These are phyloP conservation scores for Teratosphaeria pseudoeucalypti DNA, from an alignment of 2,329 filamentous ascomycete species.

Conservation along the genomic window DNA sequence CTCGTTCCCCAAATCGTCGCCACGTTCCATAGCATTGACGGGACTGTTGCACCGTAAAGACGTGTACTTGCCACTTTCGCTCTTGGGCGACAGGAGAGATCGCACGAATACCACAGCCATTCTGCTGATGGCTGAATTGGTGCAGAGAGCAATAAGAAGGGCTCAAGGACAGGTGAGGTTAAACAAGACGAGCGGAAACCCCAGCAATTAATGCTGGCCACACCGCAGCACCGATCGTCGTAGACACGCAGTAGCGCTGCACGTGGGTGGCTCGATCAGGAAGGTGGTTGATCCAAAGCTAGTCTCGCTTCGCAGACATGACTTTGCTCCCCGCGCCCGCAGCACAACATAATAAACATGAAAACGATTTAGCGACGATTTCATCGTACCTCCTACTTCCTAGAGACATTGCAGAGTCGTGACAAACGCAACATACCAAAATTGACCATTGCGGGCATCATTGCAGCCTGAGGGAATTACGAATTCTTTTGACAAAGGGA, in stretches of 20 bases:
- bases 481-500: neutral
- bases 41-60: neutral
- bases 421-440: neutral
- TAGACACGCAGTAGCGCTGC: slow-evolving; percentile 4
- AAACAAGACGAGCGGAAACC: neutral
- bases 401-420: neutral
- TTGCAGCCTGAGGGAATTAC: no score
- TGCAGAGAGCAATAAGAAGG: neutral
- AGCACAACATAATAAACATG: neutral
- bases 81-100: slow-evolving; percentile 2
- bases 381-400: neutral
- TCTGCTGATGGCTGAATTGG: neutral
- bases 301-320: neutral
- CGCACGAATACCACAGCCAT: slow-evolving; percentile 5
- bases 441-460: neutral
- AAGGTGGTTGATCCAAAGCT: neutral
- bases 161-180: neutral
- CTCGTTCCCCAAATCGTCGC: slow-evolving; percentile 1
- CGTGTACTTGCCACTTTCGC: slow-evolving; percentile 1
- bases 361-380: neutral
- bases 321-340: neutral
- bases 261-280: neutral
- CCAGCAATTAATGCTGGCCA: slow-evolving; percentile 4
- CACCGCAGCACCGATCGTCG: neutral
- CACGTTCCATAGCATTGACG: neutral